Evolutionary conservation across 805 yeast species (phyloP), one percentile per base, ranked within the genome.

Genomic region (Sugiyamaella valdiviana): DNA sequence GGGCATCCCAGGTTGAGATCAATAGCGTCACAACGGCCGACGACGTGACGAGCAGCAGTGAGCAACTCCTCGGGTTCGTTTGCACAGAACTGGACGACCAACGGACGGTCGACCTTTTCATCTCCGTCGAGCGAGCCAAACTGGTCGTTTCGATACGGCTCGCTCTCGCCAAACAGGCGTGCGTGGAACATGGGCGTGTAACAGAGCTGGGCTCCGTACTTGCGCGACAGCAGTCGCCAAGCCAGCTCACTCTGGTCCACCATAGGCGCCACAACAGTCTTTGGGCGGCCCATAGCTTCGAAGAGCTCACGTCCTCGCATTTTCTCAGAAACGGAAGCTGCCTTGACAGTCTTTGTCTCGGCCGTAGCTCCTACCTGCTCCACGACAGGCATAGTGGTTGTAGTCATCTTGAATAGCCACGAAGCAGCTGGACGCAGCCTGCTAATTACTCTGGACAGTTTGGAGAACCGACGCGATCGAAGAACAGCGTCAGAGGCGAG

Each of bases 151-250:
- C 98, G 73, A 62, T 93, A 93, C 57, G 85, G 85, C 51, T 80
- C 84, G 43, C 83, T 83, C 2, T 85, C 84, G 21, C 95, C 95
- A 68, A 93, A 93, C 36, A 90, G 68, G 43, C 89, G 74, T 2
- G 99, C 95, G 66, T 93, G 98, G 56, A 85, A 78, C 99, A 93
- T 93, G 2, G 99, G 99, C 0, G 98, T 86, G 60, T 91, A 93
- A 61, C 96, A 87, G 29, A 93, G 70, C 2, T 89, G 87, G 0
- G 99, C 98, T 2, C 99, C 99, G 59, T 90, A 83, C 51, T 76
- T 73, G 48, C 98, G 75, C 2, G 95, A 85, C 14, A 93, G 70
- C 15, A 86, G 76, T 55, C 99, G 74, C 98, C 98, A 93, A 1
- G 95, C 98, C 16, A 93, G 73, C 62, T 93, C 99, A 2, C 91